phyloP scores from a whole-genome alignment of 306 rosid species.

The Adenanthera pavonina region DNA sequence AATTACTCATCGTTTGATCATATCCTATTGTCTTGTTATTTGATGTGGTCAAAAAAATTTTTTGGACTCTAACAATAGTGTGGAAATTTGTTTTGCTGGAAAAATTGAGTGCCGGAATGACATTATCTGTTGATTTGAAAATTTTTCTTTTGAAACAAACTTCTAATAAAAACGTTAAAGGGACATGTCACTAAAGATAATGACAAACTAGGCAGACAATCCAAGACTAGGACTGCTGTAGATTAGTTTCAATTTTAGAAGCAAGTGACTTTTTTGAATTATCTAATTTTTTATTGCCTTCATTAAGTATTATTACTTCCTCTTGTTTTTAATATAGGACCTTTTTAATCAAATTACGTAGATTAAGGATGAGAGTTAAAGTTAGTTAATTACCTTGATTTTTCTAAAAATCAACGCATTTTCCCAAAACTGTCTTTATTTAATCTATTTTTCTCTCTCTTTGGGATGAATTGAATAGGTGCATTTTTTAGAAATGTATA shows the following conservation, averaged over 20 bases:
- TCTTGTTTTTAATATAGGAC: no score
- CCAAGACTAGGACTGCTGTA: background rate
- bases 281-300: background rate
- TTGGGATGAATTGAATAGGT: no score
- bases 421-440: no score
- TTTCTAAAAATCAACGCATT: no score
- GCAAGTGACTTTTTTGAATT: background rate
- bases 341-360: no score
- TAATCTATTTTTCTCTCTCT: no score
- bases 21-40: background rate
- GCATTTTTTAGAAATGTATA: no score
- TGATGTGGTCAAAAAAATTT: background rate
- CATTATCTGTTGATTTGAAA: background rate
- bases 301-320: no score
- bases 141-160: background rate
- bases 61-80: background rate
- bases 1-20: background rate
- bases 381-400: no score
- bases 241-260: background rate
- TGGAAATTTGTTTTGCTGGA: background rate
- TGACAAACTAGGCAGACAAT: background rate
- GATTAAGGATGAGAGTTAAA: no score
- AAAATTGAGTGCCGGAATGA: background rate
- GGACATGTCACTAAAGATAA: background rate
- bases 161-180: background rate